Conservation (phyloP, 257 asterid genomes). For the Solanum ahanhuiri region DNA sequence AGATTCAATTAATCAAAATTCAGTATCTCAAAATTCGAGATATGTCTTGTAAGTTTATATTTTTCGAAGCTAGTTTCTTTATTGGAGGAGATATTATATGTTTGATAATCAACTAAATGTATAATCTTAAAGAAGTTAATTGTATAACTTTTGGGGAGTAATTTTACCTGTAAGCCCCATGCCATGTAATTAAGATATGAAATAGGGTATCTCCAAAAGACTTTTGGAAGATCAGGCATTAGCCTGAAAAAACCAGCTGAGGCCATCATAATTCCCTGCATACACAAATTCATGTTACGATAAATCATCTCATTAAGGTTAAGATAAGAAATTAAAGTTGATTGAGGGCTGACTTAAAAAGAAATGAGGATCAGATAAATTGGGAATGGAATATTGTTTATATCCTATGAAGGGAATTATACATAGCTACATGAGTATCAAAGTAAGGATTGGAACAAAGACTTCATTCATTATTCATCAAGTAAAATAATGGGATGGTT, state of each 20-base stretch:
- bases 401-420: neutral
- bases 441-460: neutral
- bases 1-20: no score
- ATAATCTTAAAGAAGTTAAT: neutral
- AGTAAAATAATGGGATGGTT: neutral
- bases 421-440: neutral
- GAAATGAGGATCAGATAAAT: neutral
- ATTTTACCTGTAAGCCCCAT: slow-evolving; percentile 63
- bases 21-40: no score
- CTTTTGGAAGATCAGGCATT: slow-evolving; percentile 53
- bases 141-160: neutral
- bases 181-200: slow-evolving; percentile 82
- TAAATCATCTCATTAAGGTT: neutral
- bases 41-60: no score
- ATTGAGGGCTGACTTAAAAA: neutral
- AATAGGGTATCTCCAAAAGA: slow-evolving; percentile 70
- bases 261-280: slow-evolving; percentile 87
- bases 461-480: neutral
- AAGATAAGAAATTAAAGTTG: neutral
- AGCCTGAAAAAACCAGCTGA: slow-evolving; percentile 76
- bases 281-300: neutral
- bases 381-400: neutral
- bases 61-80: no score
- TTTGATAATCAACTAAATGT: no score
- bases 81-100: no score